Percentiles rank a stretch among this genome's conserved stretches.
Conservation (phyloP, 371 early-diverging fungal species). For the Coemansia sp. region DNA sequence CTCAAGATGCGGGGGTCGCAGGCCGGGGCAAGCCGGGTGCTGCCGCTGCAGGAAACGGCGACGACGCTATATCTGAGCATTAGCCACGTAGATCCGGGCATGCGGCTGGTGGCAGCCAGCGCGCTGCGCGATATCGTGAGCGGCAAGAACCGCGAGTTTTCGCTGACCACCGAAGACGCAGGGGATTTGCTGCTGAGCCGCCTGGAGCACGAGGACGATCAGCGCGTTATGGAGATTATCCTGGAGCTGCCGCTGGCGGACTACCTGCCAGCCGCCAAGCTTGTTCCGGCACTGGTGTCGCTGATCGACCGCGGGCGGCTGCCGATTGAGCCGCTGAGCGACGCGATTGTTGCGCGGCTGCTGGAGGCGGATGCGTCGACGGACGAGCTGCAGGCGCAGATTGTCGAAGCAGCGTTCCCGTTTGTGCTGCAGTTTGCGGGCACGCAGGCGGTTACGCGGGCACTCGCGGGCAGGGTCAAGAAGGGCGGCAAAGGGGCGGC, state of each 20-base stretch:
- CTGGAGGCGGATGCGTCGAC: slow-evolving; percentile 44
- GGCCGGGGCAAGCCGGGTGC: slow-evolving; percentile 18
- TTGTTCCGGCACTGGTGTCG: slow-evolving; percentile 21
- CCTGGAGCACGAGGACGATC: slow-evolving; percentile 32
- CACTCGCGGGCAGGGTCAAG: slow-evolving; percentile 9
- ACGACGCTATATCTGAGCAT: slow-evolving; percentile 48
- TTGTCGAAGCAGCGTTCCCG: slow-evolving; percentile 38
- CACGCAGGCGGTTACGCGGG: slow-evolving; percentile 43
- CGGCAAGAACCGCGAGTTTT: slow-evolving; percentile 18
- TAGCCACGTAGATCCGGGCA: slow-evolving; percentile 41
- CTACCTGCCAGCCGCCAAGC: slow-evolving; percentile 5
- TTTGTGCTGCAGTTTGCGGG: slow-evolving; percentile 32
- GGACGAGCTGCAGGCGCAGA: slow-evolving; percentile 29
- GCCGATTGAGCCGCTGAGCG: slow-evolving; percentile 9
- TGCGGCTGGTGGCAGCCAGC: slow-evolving; percentile 46
- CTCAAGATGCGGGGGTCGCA: slow-evolving; percentile 25
- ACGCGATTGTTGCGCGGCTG: slow-evolving; percentile 28
- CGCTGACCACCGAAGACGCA: slow-evolving; percentile 14
- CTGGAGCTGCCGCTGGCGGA: slow-evolving; percentile 25
- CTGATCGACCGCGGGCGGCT: slow-evolving; percentile 24
- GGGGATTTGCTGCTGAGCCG: slow-evolving; percentile 21
- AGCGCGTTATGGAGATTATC: slow-evolving; percentile 20
- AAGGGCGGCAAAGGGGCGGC: slow-evolving; percentile 15
- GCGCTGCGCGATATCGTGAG: slow-evolving; percentile 31
- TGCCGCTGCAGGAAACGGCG: slow-evolving; percentile 33